A percentile compares a stretch with the other conserved stretches of the same genome.
Evolutionary conservation across 1,139 yeast genomes (phyloP).

Genomic region (Torulaspora pretoriensis): DNA sequence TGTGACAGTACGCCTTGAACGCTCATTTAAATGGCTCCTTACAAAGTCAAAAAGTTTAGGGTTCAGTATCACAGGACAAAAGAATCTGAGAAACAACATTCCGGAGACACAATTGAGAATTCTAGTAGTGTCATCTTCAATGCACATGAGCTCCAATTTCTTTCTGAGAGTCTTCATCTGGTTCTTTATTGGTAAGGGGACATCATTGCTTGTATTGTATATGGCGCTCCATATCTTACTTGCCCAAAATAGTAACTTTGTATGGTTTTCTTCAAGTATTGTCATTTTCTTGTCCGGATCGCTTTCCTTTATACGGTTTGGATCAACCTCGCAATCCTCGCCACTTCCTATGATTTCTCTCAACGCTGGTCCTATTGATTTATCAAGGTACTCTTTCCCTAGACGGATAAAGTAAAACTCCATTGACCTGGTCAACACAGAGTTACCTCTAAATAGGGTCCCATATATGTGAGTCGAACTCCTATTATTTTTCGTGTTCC

Average conservation of each 20-base stretch:
- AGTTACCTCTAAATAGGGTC: conserved; percentile 80
- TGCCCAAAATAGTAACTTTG: conserved; percentile 51
- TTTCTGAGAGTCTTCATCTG: conserved; percentile 57
- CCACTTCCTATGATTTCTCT: conserved; percentile 49
- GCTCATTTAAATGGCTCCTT: conserved; percentile 64
- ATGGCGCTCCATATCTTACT: conserved; percentile 71
- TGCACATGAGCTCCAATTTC: conserved; percentile 56
- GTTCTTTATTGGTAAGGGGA: conserved; percentile 65
- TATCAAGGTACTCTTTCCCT: conserved; percentile 75
- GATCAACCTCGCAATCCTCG: conserved; percentile 73
- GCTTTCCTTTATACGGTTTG: conserved; percentile 44
- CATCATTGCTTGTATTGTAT: conserved; percentile 62
- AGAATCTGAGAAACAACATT: conserved; percentile 76
- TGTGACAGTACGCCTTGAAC: conserved; percentile 71
- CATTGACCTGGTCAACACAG: conserved; percentile 72
- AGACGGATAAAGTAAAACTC: conserved; percentile 72
- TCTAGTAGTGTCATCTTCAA: conserved; percentile 48
- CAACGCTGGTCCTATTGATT: conserved; percentile 67
- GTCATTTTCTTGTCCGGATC: conserved; percentile 40
- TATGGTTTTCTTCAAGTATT: conserved; percentile 49
- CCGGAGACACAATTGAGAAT: conserved; percentile 73
- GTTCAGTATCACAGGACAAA: conserved; percentile 87
- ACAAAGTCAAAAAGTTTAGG: conserved; percentile 80
- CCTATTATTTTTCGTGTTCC: conserved; percentile 21
- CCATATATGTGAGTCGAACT: conserved; percentile 49